A percentile compares a stretch with the other conserved stretches of the same genome.
Evolutionary conservation across 768 basidiomycete genomes (phyloP).

Genomic region (Leucosporidium creatinivorum): DNA sequence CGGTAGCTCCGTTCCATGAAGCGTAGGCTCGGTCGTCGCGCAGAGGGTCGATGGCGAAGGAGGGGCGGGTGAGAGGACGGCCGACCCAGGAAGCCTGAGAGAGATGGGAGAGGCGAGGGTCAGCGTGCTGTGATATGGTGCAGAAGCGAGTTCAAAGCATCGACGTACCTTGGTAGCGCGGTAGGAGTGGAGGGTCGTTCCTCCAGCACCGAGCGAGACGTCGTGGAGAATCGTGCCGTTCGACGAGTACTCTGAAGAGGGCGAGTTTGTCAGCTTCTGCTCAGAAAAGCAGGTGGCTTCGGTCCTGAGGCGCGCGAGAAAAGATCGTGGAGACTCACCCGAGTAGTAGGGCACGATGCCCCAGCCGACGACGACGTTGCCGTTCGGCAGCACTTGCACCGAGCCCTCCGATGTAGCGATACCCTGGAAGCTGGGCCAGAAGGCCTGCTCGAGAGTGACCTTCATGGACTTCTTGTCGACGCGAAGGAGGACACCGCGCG

Average conservation of each 20-base stretch:
- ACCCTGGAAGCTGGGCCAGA: neutral
- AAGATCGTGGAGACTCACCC: neutral
- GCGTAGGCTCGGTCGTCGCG: constrained; percentile 22
- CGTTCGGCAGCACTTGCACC: neutral
- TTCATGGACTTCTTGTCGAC: neutral
- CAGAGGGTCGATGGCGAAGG: constrained; percentile 2
- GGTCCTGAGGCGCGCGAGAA: no score
- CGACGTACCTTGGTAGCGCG: constrained; percentile 21
- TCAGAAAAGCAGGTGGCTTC: no score
- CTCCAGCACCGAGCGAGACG: neutral
- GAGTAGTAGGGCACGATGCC: neutral
- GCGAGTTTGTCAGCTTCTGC: no score
- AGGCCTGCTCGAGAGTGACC: neutral
- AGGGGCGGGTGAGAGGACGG: constrained; percentile 23
- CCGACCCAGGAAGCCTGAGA: constrained; percentile 23
- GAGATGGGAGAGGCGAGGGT: no score
- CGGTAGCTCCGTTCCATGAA: constrained; percentile 39
- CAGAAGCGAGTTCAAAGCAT: no score
- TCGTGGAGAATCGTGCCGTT: neutral
- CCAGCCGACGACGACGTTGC: neutral
- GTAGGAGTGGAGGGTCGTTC: constrained; percentile 35
- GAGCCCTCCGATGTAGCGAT: neutral
- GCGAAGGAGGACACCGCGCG: neutral
- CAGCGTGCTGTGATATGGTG: no score
- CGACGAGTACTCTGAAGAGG: no score